A percentile compares a stretch with the other conserved stretches of the same genome.
Evolutionary conservation across 2,329 filamentous ascomycete species (phyloP).

Genomic region (Emergomyces pasteurianus): DNA sequence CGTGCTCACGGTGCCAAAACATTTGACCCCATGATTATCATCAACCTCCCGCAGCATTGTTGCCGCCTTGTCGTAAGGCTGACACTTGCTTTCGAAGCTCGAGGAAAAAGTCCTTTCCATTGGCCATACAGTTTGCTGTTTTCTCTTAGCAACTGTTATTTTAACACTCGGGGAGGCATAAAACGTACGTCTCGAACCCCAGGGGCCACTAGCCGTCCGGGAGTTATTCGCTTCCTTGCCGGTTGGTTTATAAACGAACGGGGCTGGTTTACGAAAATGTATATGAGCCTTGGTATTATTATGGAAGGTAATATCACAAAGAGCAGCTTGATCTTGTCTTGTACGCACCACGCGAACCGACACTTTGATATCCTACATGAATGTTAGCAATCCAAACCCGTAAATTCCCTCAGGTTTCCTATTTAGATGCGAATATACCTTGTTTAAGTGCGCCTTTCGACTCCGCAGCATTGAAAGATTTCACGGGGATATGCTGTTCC

Average conservation of each 20-base stretch:
- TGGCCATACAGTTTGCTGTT: conserved; percentile 36
- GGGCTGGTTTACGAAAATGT: neutral
- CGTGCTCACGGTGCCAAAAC: neutral
- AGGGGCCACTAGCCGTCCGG: conserved; percentile 28
- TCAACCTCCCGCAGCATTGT: conserved; percentile 24
- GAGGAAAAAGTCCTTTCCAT: conserved; percentile 38
- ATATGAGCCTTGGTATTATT: conserved; percentile 3
- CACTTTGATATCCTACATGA: conserved; percentile 11
- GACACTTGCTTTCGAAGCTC: conserved; percentile 38
- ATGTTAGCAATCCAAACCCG: neutral
- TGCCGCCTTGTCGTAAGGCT: conserved; percentile 25
- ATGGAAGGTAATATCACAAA: neutral
- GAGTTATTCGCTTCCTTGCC: conserved; percentile 26
- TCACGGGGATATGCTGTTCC: conserved; percentile 32
- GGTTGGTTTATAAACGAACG: conserved; percentile 26
- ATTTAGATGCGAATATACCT: conserved; percentile 17
- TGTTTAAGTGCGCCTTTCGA: conserved; percentile 29
- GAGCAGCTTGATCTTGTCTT: neutral
- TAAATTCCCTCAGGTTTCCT: neutral
- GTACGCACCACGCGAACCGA: conserved; percentile 21
- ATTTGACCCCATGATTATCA: neutral
- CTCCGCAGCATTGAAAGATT: conserved; percentile 33
- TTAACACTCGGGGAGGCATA: neutral
- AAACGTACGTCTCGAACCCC: conserved; percentile 33
- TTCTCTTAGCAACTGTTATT: conserved; percentile 8